phyloP scores from a whole-genome alignment of 345 rosid species.

The Nephelium lappaceum region DNA sequence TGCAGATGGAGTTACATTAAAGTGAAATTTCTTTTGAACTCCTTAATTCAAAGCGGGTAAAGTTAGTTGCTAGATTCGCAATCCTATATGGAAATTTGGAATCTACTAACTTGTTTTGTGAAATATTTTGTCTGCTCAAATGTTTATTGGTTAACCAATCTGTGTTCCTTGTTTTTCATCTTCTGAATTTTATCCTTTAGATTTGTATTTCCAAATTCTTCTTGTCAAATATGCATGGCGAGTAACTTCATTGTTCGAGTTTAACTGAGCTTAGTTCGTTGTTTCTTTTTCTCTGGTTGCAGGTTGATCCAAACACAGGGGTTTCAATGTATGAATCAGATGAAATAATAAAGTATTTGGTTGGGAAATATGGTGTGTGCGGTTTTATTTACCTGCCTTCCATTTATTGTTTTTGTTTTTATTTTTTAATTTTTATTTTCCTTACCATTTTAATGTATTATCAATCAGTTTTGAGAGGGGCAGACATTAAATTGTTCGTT shows the following conservation, averaged over 20 bases:
- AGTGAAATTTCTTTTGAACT: neutral
- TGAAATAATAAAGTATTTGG: slow-evolving; percentile 82
- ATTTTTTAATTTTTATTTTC: neutral
- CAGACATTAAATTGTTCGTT: neutral
- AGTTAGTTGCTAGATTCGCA: neutral
- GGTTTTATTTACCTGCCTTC: slow-evolving; percentile 17
- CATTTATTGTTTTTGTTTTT: neutral
- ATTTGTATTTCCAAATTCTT: neutral
- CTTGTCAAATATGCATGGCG: neutral
- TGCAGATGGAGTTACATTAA: neutral
- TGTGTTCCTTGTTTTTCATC: neutral
- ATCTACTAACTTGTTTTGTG: neutral
- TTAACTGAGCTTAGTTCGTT: slow-evolving; percentile 4
- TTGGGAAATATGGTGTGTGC: slow-evolving; percentile 71
- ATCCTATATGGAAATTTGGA: neutral
- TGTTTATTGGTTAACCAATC: neutral
- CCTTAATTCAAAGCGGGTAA: neutral
- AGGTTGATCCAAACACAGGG: slow-evolving; percentile 96
- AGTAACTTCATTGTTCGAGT: slow-evolving; percentile 11
- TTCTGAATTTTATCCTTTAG: neutral
- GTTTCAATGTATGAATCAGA: slow-evolving; percentile 94
- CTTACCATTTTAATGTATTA: neutral
- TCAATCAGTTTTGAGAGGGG: neutral
- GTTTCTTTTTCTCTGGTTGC: slow-evolving; percentile 26
- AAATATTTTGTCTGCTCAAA: neutral